These are phyloP conservation scores for Grigorovia jiainica DNA, from an alignment of 805 yeast genomes.

Conservation along the genomic window DNA sequence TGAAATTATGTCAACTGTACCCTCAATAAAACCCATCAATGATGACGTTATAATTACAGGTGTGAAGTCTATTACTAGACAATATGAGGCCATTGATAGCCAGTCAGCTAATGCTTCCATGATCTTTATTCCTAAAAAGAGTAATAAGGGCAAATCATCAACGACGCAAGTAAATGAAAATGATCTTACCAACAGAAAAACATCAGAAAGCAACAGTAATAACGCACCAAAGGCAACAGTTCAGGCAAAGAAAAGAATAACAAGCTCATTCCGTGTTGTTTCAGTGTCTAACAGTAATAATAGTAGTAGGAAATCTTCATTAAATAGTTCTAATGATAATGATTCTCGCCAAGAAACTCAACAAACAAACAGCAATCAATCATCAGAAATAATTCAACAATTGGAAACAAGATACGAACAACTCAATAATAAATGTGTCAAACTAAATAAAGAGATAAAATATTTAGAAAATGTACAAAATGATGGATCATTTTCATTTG, in stretches of 20 bases:
- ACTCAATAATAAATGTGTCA: constrained; percentile 28
- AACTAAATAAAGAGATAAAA: constrained; percentile 31
- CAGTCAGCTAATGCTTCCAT: no score
- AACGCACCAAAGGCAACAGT: no score
- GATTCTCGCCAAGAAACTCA: not conserved
- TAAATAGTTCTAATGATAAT: constrained; percentile 8
- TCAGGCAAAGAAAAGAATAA: constrained; percentile 3
- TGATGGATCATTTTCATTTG: constrained; percentile 30
- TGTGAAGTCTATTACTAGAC: no score
- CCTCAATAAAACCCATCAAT: not conserved
- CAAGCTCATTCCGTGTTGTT: constrained; percentile 28
- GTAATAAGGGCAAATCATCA: no score
- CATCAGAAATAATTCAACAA: constrained; percentile 10
- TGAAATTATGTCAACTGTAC: no score
- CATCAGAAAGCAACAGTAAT: no score
- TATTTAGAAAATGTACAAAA: constrained; percentile 29
- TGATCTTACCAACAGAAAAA: no score
- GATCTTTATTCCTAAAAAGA: no score
- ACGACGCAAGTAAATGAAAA: no score
- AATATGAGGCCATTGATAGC: no score
- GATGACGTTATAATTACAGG: not conserved
- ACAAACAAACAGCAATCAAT: not conserved
- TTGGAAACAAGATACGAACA: constrained; percentile 28
- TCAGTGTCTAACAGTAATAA: constrained; percentile 15
- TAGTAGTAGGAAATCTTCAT: constrained; percentile 6